A percentile compares a stretch with the other conserved stretches of the same genome.
Conservation (phyloP, 1,139 yeast species). For the Hyphopichia burtonii region DNA sequence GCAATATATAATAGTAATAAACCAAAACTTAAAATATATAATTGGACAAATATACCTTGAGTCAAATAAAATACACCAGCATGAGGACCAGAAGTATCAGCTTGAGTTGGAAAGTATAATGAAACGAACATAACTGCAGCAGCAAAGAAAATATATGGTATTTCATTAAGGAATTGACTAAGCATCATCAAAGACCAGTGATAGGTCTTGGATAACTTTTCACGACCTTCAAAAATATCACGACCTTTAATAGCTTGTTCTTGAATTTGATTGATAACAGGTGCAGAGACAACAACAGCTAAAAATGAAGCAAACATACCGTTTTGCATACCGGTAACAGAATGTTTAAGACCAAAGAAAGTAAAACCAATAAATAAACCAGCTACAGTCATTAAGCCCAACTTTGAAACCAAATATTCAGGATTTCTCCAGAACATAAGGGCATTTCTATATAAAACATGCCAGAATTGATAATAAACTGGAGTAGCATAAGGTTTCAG, state of each 20-base stretch:
- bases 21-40: slow-evolving; percentile 36
- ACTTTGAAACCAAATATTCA: slow-evolving; percentile 38
- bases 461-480: slow-evolving; percentile 21
- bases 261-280: slow-evolving; percentile 55
- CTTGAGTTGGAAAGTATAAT: slow-evolving; percentile 73
- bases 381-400: slow-evolving; percentile 33
- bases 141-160: slow-evolving; percentile 69
- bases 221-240: slow-evolving; percentile 36
- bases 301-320: slow-evolving; percentile 57
- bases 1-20: slow-evolving; percentile 37
- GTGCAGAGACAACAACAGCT: slow-evolving; percentile 43
- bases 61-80: slow-evolving; percentile 57
- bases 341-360: slow-evolving; percentile 30
- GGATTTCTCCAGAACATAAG: slow-evolving; percentile 46
- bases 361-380: slow-evolving; percentile 50
- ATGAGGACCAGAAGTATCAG: slow-evolving; percentile 33
- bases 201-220: slow-evolving; percentile 29
- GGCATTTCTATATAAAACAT: slow-evolving; percentile 25
- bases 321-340: slow-evolving; percentile 43
- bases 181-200: slow-evolving; percentile 37
- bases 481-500: slow-evolving; percentile 27
- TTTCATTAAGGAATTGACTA: slow-evolving; percentile 68
- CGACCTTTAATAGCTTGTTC: slow-evolving; percentile 33
- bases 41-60: slow-evolving; percentile 39
- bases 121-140: slow-evolving; percentile 69